A percentile compares a stretch with the other conserved stretches of the same genome.
These are phyloP conservation scores for Carex scoparia DNA, from an alignment of 176 grass and related monocot species.

Conservation along the genomic window DNA sequence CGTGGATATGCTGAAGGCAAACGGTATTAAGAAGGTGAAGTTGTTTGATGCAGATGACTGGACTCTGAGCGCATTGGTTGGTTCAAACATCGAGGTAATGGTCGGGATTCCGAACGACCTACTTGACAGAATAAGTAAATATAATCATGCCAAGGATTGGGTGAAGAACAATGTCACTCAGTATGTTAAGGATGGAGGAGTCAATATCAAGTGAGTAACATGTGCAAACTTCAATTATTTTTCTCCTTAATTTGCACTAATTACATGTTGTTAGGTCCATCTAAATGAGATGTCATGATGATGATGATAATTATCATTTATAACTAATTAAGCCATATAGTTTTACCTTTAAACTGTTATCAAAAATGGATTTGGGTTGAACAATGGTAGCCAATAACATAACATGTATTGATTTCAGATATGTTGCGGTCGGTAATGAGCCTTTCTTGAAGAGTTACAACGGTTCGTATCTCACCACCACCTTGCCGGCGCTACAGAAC, in stretches of 20 bases:
- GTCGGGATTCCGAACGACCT: conserved; percentile 70
- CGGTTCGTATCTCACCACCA: conserved; percentile 50
- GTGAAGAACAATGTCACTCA: conserved; percentile 65
- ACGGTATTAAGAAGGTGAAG: conserved; percentile 59
- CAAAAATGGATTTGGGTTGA: not conserved
- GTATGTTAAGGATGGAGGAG: conserved; percentile 39
- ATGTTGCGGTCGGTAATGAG: conserved; percentile 82
- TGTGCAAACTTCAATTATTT: not conserved
- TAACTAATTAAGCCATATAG: not conserved
- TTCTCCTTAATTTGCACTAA: not conserved
- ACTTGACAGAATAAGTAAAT: conserved; percentile 56
- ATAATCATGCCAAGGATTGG: conserved; percentile 49
- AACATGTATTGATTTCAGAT: conserved; percentile 32
- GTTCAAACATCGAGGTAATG: conserved; percentile 69
- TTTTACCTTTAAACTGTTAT: not conserved
- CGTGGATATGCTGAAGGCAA: conserved; percentile 67
- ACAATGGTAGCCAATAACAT: not conserved
- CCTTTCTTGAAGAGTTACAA: conserved; percentile 75
- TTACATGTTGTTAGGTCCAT: not conserved
- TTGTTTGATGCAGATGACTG: conserved; percentile 69
- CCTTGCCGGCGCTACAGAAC: conserved; percentile 70
- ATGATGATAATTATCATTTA: not conserved
- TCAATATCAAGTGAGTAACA: conserved; percentile 51
- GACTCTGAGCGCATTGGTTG: conserved; percentile 50
- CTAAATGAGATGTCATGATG: not conserved